Percentiles rank a stretch among this genome's conserved stretches.
These are phyloP conservation scores for Corchorus olitorius DNA, from an alignment of 345 rosid genomes.

Conservation along the genomic window DNA sequence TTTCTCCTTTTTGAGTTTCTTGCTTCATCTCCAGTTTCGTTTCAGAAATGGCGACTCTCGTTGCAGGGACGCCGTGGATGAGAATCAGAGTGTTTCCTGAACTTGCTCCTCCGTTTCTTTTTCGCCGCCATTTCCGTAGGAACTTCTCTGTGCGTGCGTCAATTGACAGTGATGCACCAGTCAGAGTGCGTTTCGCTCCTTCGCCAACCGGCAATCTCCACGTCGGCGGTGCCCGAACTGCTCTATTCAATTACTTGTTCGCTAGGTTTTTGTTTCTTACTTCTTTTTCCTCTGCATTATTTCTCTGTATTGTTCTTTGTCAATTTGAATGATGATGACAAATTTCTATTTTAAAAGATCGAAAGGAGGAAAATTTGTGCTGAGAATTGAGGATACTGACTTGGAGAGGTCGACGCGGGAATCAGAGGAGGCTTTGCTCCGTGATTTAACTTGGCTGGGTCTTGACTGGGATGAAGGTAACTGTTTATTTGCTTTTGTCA, in stretches of 20 bases:
- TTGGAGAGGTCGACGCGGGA: conserved; percentile 89
- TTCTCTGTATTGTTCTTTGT: background rate
- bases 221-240: conserved; percentile 98
- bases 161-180: conserved; percentile 31
- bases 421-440: conserved; percentile 91
- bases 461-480: conserved; percentile 95
- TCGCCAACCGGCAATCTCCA: conserved; percentile 97
- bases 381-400: conserved; percentile 94
- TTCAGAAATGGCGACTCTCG: conserved; percentile 49
- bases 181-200: conserved; percentile 96
- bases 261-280: conserved; percentile 52
- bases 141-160: conserved; percentile 45
- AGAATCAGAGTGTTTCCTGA: conserved; percentile 53
- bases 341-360: conserved; percentile 44
- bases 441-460: conserved; percentile 89
- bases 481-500: background rate
- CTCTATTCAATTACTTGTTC: conserved; percentile 91
- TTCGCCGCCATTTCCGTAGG: background rate
- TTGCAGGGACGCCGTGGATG: conserved; percentile 53
- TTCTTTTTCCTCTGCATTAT: background rate
- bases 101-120: conserved; percentile 37
- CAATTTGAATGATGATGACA: background rate
- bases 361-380: conserved; percentile 84
- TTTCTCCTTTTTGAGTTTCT: background rate
- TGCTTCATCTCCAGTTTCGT: background rate